Evolutionary conservation across 2,329 filamentous ascomycete genomes (phyloP).

Genomic region (Capronia epimyces): DNA sequence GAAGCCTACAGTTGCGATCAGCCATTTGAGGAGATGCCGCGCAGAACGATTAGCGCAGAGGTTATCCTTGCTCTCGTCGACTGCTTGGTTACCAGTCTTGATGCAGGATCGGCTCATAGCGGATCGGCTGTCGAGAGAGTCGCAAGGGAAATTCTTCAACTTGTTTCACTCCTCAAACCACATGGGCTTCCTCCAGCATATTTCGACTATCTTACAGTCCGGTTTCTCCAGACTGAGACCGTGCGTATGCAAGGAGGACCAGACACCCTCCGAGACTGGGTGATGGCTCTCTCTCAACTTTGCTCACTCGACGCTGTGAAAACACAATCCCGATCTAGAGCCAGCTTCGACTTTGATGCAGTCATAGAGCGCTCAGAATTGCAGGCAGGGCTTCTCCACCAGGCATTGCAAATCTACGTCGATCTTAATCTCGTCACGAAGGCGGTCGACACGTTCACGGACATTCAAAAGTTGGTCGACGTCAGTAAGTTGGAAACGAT

Average conservation of each 20-base stretch:
- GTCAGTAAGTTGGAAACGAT: conserved; percentile 35
- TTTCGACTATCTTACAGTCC: conserved; percentile 41
- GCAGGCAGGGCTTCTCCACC: conserved; percentile 32
- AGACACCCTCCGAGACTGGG: conserved; percentile 35
- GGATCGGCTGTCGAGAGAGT: conserved; percentile 1
- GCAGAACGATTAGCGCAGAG: conserved; percentile 53
- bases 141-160: conserved; percentile 31
- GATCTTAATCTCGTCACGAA: conserved; percentile 23
- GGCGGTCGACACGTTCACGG: conserved; percentile 23
- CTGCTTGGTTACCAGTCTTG: conserved; percentile 46
- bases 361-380: conserved; percentile 20
- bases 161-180: conserved; percentile 39
- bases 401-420: conserved; percentile 39
- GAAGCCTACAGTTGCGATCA: conserved; percentile 23
- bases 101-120: conserved; percentile 30
- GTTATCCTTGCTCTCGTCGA: conserved; percentile 53
- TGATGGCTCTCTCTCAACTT: background rate
- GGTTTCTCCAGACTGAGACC: conserved; percentile 48
- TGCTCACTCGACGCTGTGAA: conserved; percentile 6
- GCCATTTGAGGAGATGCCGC: conserved; percentile 39
- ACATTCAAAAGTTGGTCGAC: conserved; percentile 38
- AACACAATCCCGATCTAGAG: background rate
- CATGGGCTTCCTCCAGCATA: conserved; percentile 31
- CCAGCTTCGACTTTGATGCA: conserved; percentile 12
- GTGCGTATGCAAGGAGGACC: conserved; percentile 44